phyloP scores from a whole-genome alignment of 2,329 filamentous ascomycete species.

The Microthyrium microscopicum region DNA sequence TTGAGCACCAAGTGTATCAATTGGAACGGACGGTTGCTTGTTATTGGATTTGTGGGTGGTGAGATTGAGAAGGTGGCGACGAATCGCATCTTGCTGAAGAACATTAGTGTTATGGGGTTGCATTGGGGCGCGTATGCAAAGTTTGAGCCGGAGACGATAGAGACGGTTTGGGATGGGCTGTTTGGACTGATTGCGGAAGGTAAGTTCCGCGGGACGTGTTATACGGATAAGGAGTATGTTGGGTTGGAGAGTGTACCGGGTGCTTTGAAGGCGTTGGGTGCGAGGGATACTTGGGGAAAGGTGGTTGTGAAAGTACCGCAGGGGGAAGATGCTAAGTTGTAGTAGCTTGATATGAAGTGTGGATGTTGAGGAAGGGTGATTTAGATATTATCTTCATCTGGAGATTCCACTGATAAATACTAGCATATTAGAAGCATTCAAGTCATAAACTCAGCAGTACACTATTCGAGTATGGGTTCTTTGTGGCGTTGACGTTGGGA shows the following conservation, averaged over 20 bases:
- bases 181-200: slow-evolving; percentile 60
- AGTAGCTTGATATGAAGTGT: too few relatives aligned
- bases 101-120: slow-evolving; percentile 75
- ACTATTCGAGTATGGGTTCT: too few relatives aligned
- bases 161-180: slow-evolving; percentile 66
- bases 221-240: slow-evolving; percentile 63
- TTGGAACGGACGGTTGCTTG: slow-evolving; percentile 78
- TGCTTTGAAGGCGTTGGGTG: slow-evolving; percentile 61
- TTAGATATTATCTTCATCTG: too few relatives aligned
- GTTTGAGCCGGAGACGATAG: slow-evolving; percentile 54
- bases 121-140: slow-evolving; percentile 79
- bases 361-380: too few relatives aligned
- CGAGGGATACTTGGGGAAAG: slow-evolving; percentile 84
- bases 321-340: slow-evolving; percentile 30
- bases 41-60: slow-evolving; percentile 79
- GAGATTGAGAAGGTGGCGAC: slow-evolving; percentile 81
- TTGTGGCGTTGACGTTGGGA: too few relatives aligned
- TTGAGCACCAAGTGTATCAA: slow-evolving; percentile 77
- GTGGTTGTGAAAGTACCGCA: slow-evolving; percentile 78
- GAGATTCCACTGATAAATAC: too few relatives aligned
- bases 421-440: too few relatives aligned
- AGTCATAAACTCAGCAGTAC: too few relatives aligned
- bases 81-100: slow-evolving; percentile 87
- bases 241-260: slow-evolving; percentile 65
- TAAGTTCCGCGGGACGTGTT: slow-evolving; percentile 69